Conservation (phyloP, 2,329 filamentous ascomycete species). For the Malbranchea zuffiana region DNA sequence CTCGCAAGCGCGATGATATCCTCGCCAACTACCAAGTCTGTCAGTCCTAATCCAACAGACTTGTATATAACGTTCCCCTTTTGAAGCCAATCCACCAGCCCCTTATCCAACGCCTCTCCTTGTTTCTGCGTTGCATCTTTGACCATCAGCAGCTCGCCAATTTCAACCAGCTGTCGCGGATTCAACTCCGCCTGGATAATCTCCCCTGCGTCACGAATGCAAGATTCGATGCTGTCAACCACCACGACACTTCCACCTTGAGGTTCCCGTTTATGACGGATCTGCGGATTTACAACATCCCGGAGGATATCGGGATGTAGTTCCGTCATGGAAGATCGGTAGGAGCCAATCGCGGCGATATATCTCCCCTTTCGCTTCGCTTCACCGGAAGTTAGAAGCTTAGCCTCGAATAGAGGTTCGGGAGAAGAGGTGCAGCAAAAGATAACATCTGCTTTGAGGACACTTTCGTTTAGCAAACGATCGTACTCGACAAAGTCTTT, state of each 20-base stretch:
- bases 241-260: conserved; percentile 51
- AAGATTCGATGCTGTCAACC: conserved; percentile 63
- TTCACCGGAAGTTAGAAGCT: conserved; percentile 51
- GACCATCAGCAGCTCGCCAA: conserved; percentile 68
- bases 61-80: conserved; percentile 59
- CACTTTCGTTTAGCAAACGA: conserved; percentile 56
- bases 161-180: conserved; percentile 68
- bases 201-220: conserved; percentile 74
- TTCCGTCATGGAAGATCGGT: conserved; percentile 67
- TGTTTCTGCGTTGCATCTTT: conserved; percentile 40
- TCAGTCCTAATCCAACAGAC: conserved; percentile 56
- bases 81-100: conserved; percentile 49
- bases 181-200: conserved; percentile 65
- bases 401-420: conserved; percentile 61
- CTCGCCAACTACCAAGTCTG: conserved; percentile 55
- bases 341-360: conserved; percentile 38
- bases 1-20: conserved; percentile 48
- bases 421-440: conserved; percentile 78
- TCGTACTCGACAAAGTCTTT: conserved; percentile 59
- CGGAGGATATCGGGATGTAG: conserved; percentile 64
- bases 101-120: conserved; percentile 30
- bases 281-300: conserved; percentile 43
- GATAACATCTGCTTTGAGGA: conserved; percentile 63
- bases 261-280: conserved; percentile 41
- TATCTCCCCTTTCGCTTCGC: conserved; percentile 36